phyloP scores from a whole-genome alignment of 192 early-diverging fungal species.

The Coemansia reversa region DNA sequence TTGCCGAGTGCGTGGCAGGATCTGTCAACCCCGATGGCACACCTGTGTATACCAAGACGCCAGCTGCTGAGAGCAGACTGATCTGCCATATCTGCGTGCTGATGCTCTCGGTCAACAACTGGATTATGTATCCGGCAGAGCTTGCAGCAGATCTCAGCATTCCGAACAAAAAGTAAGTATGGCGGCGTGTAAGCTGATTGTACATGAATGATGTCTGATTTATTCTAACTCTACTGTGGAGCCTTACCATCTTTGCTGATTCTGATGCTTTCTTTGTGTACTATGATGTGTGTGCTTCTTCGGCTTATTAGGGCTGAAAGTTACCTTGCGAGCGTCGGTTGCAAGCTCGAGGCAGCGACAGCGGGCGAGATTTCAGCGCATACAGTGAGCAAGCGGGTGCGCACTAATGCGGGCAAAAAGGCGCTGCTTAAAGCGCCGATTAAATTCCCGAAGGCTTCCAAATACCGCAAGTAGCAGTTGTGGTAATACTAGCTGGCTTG shows the following conservation, averaged over 20 bases:
- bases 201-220: background rate
- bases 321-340: constrained; percentile 49
- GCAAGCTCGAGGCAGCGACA: constrained; percentile 45
- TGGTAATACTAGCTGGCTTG: background rate
- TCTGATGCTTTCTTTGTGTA: background rate
- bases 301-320: constrained; percentile 18
- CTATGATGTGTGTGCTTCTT: background rate
- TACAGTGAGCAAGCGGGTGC: constrained; percentile 16
- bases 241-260: background rate
- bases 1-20: constrained; percentile 62
- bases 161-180: constrained; percentile 21
- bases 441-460: constrained; percentile 46
- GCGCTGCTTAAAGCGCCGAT: constrained; percentile 51
- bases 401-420: constrained; percentile 19
- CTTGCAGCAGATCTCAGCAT: constrained; percentile 67
- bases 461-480: background rate
- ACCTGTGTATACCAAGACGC: constrained; percentile 55
- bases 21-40: constrained; percentile 47
- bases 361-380: constrained; percentile 22
- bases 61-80: constrained; percentile 71
- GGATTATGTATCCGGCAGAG: constrained; percentile 59
- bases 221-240: background rate
- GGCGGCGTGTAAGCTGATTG: background rate
- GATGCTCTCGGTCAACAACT: constrained; percentile 71
- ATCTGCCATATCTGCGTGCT: constrained; percentile 74